Base-by-base conservation (phyloP, 73 alveolate genomes). In the Paramecium bursaria region DNA sequence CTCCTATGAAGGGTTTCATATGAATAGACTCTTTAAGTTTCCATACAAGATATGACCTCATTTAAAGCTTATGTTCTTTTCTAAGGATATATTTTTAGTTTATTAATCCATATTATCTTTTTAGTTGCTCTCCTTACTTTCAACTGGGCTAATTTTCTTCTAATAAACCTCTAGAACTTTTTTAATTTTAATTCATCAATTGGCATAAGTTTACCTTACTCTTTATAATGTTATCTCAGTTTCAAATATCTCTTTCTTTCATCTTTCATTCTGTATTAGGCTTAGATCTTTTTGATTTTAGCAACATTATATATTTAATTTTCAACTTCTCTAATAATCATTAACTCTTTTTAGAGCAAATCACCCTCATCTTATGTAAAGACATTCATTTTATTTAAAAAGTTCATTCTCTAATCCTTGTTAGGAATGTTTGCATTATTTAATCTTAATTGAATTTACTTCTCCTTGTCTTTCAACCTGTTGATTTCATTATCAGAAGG, bases 401-500 rank as follows among this genome's bases (percentile, higher is more conserved):
- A 67, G 44, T 67, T 67, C 22, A 67, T 5, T 42, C 82, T 67
- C 21, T 31, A 10, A 10, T 67, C 82, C n/a, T 67, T 67, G 0
- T 44, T 67, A 31, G 17, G 17, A 0, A 3, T 42, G 19, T 67
- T 67, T 4, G 14, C 44, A 10, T 13, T 25, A 11, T 53, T 14
- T 29, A 57, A 3, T 25, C 44, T 67, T 10, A 67, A 7, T 39
- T 31, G 35, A 35, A 47, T 13, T 6, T 44, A 4, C 3, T 15
- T 67, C 23, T 67, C 82, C 33, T 35, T 31, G 11, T 25, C 15
- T 14, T 57, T 31, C 19, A 39, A 33, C 35, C 44, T 67, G 15
- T 67, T 67, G 22, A 67, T 15, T 15, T 67, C 82, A 25, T 42
- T 67, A 67, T 67, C 82, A 11, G 82, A 67, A 0, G 82, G 82